phyloP scores from a whole-genome alignment of 495 filamentous ascomycete genomes.

The Pseudoneurospora amorphoporcata region DNA sequence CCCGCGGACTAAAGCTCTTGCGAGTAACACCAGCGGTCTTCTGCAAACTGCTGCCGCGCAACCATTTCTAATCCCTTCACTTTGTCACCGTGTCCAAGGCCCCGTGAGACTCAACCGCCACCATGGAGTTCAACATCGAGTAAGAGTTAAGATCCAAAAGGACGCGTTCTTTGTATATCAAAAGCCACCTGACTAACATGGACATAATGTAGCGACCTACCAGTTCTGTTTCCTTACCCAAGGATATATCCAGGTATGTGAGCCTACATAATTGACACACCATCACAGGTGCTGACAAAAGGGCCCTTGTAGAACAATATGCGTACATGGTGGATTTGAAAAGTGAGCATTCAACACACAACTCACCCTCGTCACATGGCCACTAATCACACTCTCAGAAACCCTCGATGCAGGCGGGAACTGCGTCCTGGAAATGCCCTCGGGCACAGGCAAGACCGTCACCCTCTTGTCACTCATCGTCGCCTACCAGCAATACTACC shows the following conservation, averaged over 20 bases:
- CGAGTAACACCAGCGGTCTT: neutral
- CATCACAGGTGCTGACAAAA: slow-evolving; percentile 3
- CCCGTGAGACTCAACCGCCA: slow-evolving; percentile 1
- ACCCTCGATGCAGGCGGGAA: slow-evolving; percentile 92
- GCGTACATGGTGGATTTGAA: slow-evolving; percentile 98
- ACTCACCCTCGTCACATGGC: neutral
- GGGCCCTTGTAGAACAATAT: slow-evolving; percentile 64
- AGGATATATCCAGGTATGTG: slow-evolving; percentile 77
- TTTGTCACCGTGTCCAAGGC: neutral
- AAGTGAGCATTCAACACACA: slow-evolving; percentile 31
- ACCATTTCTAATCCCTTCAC: neutral
- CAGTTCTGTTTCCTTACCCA: slow-evolving; percentile 93
- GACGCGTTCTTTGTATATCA: neutral
- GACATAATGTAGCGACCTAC: slow-evolving; percentile 55
- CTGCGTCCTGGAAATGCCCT: slow-evolving; percentile 99
- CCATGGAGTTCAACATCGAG: slow-evolving; percentile 96
- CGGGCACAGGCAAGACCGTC: slow-evolving; percentile 97
- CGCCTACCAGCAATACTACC: slow-evolving; percentile 86
- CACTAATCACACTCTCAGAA: slow-evolving; percentile 26
- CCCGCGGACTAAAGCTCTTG: neutral
- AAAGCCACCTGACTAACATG: slow-evolving; percentile 4
- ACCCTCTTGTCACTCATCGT: slow-evolving; percentile 92
- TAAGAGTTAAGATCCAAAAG: neutral
- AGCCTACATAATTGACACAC: neutral
- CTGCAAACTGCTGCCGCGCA: neutral